Conservation (phyloP, 1,284 basidiomycete genomes). For the Austroboletus olivaceoglutinosus region DNA sequence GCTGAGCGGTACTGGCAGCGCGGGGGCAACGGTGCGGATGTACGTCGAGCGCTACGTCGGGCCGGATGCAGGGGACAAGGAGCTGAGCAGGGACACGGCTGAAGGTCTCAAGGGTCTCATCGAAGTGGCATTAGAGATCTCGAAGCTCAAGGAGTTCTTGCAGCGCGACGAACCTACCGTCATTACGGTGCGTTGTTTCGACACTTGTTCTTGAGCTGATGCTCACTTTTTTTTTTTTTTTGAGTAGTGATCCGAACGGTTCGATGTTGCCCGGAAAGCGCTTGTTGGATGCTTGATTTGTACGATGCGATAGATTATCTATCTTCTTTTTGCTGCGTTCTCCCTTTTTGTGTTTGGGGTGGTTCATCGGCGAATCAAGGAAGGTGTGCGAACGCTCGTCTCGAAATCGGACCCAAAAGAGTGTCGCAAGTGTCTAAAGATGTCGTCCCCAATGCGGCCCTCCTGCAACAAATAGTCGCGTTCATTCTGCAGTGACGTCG, state of each 20-base stretch:
- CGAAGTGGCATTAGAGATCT: slow-evolving; percentile 85
- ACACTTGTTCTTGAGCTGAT: not conserved
- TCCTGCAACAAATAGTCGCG: no score
- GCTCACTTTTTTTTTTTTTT: not conserved
- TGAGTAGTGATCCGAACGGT: slow-evolving; percentile 13
- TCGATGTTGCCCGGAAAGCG: not conserved
- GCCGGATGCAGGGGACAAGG: slow-evolving; percentile 65
- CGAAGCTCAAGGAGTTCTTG: slow-evolving; percentile 84
- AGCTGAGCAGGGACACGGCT: slow-evolving; percentile 77
- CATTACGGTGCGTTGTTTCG: slow-evolving; percentile 71
- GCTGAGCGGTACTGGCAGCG: slow-evolving; percentile 91
- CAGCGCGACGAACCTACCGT: slow-evolving; percentile 91
- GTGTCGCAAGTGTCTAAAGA: no score
- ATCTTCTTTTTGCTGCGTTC: not conserved
- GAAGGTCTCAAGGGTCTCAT: slow-evolving; percentile 94
- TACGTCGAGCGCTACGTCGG: slow-evolving; percentile 91
- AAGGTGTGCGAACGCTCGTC: not conserved
- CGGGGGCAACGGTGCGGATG: slow-evolving; percentile 92
- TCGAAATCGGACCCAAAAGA: slow-evolving; percentile 1
- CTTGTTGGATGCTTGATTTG: slow-evolving; percentile 6
- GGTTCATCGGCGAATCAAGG: not conserved
- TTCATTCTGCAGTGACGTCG: no score
- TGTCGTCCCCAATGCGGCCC: no score
- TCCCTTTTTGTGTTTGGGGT: no score
- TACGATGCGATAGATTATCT: slow-evolving; percentile 14